A percentile compares a stretch with the other conserved stretches of the same genome.
phyloP scores from a whole-genome alignment of 2,329 filamentous ascomycete species.

The Alternaria sp. region DNA sequence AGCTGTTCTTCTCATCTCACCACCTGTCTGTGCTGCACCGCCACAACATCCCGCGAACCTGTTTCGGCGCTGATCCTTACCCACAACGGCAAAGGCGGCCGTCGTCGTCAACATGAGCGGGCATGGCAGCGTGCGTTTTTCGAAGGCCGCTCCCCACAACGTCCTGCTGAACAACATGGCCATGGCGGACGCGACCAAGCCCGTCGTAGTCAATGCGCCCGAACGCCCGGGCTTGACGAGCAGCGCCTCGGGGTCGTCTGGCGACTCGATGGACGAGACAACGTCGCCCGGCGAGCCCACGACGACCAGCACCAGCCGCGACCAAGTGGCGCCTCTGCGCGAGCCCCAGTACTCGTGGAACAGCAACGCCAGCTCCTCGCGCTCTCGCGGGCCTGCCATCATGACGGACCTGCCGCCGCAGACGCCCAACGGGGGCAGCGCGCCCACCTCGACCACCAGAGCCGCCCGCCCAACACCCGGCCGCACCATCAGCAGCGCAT shows the following conservation, averaged over 20 bases:
- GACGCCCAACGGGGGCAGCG: constrained; percentile 32
- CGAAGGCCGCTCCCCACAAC: constrained; percentile 23
- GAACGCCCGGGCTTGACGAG: constrained; percentile 16
- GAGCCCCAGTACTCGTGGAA: constrained; percentile 32
- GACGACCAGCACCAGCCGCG: constrained; percentile 22
- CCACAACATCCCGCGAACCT: constrained; percentile 17
- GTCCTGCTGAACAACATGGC: constrained; percentile 21
- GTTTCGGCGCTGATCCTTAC: constrained; percentile 17
- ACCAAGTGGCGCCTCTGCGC: constrained; percentile 44
- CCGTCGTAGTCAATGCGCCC: constrained; percentile 41
- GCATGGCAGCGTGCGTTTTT: constrained; percentile 38
- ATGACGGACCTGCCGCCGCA: constrained; percentile 37
- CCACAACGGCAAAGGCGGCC: constrained; percentile 5
- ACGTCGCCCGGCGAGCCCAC: constrained; percentile 39
- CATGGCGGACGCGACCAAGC: constrained; percentile 37
- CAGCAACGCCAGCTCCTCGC: constrained; percentile 25
- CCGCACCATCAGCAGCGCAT: constrained; percentile 58
- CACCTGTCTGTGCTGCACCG: constrained; percentile 5
- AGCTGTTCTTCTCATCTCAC: neutral
- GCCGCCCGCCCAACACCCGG: constrained; percentile 50
- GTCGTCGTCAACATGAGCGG: constrained; percentile 27
- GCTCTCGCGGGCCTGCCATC: constrained; percentile 33
- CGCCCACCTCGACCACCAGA: constrained; percentile 27
- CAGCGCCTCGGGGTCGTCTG: constrained; percentile 54
- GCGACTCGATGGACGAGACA: constrained; percentile 44